Evolutionary conservation across 192 early-diverging fungal species (phyloP).

Genomic region (Piromyces sp.): DNA sequence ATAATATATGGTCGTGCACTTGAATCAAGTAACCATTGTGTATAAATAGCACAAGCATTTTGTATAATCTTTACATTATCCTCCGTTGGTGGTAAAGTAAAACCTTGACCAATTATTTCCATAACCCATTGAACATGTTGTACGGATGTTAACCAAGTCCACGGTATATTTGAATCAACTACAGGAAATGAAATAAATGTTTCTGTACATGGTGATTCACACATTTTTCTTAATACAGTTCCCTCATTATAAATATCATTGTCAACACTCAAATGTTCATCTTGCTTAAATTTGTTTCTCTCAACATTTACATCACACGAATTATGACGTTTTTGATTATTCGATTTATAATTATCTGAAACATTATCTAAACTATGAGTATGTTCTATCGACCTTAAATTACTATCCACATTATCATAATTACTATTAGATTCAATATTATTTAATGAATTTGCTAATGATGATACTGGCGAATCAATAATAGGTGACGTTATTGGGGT

Average conservation of each 20-base stretch:
- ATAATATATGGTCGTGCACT: conserved; percentile 39
- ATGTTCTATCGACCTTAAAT: not conserved
- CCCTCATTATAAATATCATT: not conserved
- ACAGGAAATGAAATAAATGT: not conserved
- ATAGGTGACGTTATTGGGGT: not conserved
- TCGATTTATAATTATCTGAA: not conserved
- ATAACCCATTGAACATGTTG: conserved; percentile 69
- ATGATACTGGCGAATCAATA: not conserved
- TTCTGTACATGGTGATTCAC: not conserved
- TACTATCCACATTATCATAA: not conserved
- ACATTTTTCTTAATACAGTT: not conserved
- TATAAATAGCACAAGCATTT: conserved; percentile 49
- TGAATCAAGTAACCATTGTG: conserved; percentile 56
- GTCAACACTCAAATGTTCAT: too few species aligned
- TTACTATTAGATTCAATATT: not conserved
- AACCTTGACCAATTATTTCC: conserved; percentile 72
- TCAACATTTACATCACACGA: too few species aligned
- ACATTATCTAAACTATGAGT: not conserved
- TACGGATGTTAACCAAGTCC: conserved; percentile 39
- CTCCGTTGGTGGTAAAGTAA: conserved; percentile 39
- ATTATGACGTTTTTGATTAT: too few species aligned
- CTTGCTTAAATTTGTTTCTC: too few species aligned
- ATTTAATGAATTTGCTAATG: not conserved
- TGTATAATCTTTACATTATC: conserved; percentile 53
- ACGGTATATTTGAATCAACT: conserved; percentile 7